A percentile compares a stretch with the other conserved stretches of the same genome.
Evolutionary conservation across 1,284 basidiomycete species (phyloP).

Genomic region (Microbotryum silenes-acaulis): DNA sequence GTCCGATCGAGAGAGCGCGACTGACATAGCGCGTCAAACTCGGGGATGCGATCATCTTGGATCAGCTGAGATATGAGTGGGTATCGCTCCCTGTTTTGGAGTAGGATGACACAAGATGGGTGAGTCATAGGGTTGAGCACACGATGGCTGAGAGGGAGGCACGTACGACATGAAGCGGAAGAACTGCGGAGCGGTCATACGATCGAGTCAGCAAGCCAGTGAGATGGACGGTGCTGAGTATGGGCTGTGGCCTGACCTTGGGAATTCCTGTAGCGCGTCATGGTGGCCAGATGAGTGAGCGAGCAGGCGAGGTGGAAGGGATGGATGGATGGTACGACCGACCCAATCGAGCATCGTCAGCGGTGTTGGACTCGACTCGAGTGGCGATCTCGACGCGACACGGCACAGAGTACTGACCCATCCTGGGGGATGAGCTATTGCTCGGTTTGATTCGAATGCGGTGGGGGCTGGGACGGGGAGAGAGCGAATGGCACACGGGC

Average conservation of each 20-base stretch:
- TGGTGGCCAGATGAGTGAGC: not conserved
- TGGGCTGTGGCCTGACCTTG: constrained; percentile 10
- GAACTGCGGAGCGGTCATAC: constrained; percentile 13
- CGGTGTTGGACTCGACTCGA: too few species aligned
- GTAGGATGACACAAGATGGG: too few species aligned
- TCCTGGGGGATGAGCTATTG: too few species aligned
- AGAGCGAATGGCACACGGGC: too few species aligned
- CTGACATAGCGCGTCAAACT: constrained; percentile 46
- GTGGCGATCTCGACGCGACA: too few species aligned
- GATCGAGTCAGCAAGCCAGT: not conserved
- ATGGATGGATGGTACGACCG: too few species aligned
- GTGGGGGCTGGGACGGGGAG: too few species aligned
- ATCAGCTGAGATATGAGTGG: constrained; percentile 97
- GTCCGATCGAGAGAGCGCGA: not conserved
- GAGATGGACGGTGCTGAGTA: not conserved
- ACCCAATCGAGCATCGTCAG: too few species aligned
- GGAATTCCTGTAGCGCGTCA: constrained; percentile 23
- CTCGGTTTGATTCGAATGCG: too few species aligned
- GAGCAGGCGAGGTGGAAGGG: not conserved
- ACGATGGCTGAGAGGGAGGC: not conserved
- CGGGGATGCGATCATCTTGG: constrained; percentile 92
- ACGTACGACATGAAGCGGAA: constrained; percentile 35
- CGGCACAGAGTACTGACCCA: too few species aligned
- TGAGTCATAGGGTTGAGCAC: not conserved
- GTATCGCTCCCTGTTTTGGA: constrained; percentile 70